phyloP scores from a whole-genome alignment of 1,284 basidiomycete genomes.

The Hypsizygus ulmarius region DNA sequence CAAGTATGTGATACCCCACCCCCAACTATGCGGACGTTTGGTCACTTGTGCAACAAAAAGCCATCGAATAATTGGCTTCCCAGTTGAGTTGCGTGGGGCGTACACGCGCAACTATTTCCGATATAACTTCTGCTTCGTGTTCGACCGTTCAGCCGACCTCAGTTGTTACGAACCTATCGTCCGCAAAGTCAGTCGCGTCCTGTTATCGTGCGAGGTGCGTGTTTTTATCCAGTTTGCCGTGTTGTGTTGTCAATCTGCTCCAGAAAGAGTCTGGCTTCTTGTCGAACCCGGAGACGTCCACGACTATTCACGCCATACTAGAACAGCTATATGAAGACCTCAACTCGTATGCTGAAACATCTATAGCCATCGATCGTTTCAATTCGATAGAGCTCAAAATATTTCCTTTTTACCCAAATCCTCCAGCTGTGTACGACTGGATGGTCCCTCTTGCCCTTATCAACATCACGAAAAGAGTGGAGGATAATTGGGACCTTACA shows the following conservation, averaged over 20 bases:
- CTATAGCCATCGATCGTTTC: conserved; percentile 84
- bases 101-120: conserved; percentile 89
- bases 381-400: conserved; percentile 94
- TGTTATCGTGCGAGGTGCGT: conserved; percentile 84
- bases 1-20: conserved; percentile 92
- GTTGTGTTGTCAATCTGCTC: conserved; percentile 1
- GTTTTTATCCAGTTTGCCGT: neutral
- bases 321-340: conserved; percentile 98
- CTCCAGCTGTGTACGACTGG: conserved; percentile 89
- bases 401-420: conserved; percentile 96
- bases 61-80: conserved; percentile 87
- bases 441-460: conserved; percentile 92
- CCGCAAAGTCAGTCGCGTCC: conserved; percentile 88
- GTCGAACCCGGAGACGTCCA: conserved; percentile 69
- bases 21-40: conserved; percentile 83
- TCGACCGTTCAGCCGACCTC: conserved; percentile 84
- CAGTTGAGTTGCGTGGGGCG: conserved; percentile 68
- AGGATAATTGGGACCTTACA: conserved; percentile 96
- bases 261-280: conserved; percentile 91
- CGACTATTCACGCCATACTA: conserved; percentile 80
- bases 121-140: conserved; percentile 97
- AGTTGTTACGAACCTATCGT: conserved; percentile 96
- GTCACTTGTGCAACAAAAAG: conserved; percentile 74
- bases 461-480: conserved; percentile 75
- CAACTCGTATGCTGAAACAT: conserved; percentile 95